A percentile compares a stretch with the other conserved stretches of the same genome.
These are phyloP conservation scores for Rutidosis leptorrhynchoides DNA, from an alignment of 129 eudicot species.

Conservation along the genomic window DNA sequence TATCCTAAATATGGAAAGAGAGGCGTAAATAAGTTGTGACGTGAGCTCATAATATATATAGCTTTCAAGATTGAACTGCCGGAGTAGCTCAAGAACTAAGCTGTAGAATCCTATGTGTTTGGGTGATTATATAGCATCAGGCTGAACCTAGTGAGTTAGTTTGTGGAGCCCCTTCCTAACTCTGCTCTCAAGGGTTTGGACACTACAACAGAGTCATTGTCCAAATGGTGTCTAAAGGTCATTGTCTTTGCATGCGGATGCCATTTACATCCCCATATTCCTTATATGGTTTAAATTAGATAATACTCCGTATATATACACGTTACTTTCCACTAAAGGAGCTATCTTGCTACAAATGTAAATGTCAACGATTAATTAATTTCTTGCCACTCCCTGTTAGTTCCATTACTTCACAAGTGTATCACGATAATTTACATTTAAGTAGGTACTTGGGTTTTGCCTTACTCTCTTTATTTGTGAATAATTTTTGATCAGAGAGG, in stretches of 20 bases:
- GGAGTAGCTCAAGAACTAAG: conserved; percentile 4
- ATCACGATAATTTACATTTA: not conserved
- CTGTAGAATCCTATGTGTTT: not conserved
- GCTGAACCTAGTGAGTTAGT: not conserved
- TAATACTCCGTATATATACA: conserved; percentile 4
- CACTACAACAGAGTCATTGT: not conserved
- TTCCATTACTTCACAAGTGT: not conserved
- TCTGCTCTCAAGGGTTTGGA: not conserved
- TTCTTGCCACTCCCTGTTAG: not conserved
- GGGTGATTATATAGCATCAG: not conserved
- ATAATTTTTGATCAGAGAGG: too few species aligned
- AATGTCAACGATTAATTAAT: not conserved
- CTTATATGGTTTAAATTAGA: not conserved
- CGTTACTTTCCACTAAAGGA: not conserved
- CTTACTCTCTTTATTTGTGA: not conserved
- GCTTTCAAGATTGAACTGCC: not conserved
- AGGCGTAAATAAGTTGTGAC: conserved; percentile 1
- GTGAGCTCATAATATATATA: not conserved
- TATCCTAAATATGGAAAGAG: conserved; percentile 3
- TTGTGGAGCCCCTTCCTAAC: not conserved
- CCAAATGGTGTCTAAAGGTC: conserved; percentile 4
- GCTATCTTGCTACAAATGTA: conserved; percentile 8
- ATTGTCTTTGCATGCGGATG: conserved; percentile 13
- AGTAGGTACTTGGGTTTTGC: conserved; percentile 1
- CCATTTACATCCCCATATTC: not conserved